Evolutionary conservation across 768 basidiomycete genomes (phyloP).

Genomic region (Galerina sulciceps): DNA sequence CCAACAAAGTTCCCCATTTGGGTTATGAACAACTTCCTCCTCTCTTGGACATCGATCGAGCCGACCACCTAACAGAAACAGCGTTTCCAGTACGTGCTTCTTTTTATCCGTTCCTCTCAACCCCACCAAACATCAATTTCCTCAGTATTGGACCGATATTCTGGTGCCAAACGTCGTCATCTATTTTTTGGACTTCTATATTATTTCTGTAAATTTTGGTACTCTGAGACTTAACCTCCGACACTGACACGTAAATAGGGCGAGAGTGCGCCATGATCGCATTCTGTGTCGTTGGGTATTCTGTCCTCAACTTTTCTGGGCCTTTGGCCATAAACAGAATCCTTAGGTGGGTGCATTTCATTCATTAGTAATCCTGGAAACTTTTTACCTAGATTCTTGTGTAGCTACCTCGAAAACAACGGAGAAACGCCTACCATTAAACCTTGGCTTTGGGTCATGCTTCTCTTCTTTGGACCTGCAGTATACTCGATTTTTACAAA

Average conservation of each 20-base stretch:
- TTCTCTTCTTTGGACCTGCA: constrained; percentile 53
- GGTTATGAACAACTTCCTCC: constrained; percentile 57
- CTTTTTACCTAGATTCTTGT: background rate
- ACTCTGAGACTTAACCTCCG: background rate
- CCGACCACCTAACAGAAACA: constrained; percentile 16
- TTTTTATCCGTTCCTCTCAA: constrained; percentile 1
- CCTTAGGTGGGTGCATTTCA: constrained; percentile 31
- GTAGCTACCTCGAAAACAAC: constrained; percentile 27
- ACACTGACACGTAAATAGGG: constrained; percentile 12
- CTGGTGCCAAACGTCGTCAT: constrained; percentile 41
- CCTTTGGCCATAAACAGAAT: constrained; percentile 47
- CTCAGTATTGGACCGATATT: constrained; percentile 40
- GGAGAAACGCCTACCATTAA: constrained; percentile 41
- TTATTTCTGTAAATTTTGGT: constrained; percentile 29
- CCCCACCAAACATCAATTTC: background rate
- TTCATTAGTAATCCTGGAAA: background rate
- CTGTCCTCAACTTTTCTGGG: constrained; percentile 33
- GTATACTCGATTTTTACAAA: constrained; percentile 50
- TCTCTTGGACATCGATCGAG: constrained; percentile 60
- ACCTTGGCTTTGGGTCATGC: constrained; percentile 72
- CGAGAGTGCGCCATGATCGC: constrained; percentile 36
- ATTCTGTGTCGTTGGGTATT: constrained; percentile 30
- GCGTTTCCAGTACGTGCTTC: constrained; percentile 21
- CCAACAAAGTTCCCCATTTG: constrained; percentile 45
- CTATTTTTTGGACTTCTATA: constrained; percentile 47